Evolutionary conservation across 2,329 filamentous ascomycete genomes (phyloP).

Genomic region (Tetracladium maxilliforme): DNA sequence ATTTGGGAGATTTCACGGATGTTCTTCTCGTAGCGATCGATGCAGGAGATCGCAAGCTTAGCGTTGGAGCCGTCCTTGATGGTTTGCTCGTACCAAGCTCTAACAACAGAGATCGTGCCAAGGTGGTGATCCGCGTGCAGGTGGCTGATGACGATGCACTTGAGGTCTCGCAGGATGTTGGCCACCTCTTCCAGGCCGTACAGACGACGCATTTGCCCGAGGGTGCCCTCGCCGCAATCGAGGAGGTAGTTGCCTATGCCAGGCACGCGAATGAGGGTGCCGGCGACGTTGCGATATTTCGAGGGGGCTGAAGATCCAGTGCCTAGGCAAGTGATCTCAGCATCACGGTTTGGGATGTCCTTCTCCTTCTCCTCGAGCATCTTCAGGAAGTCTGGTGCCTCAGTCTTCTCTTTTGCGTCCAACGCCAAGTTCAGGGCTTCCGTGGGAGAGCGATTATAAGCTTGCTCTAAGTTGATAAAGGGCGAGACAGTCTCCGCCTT

Average conservation of each 20-base stretch:
- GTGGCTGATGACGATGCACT: conserved; percentile 85
- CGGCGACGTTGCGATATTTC: conserved; percentile 90
- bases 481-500: conserved; percentile 10
- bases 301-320: conserved; percentile 85
- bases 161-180: conserved; percentile 63
- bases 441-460: conserved; percentile 1
- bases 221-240: conserved; percentile 83
- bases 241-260: conserved; percentile 78
- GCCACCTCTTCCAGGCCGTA: conserved; percentile 50
- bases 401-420: conserved; percentile 23
- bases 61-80: conserved; percentile 11
- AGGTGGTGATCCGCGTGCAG: conserved; percentile 94
- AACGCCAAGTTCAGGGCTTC: conserved; percentile 39
- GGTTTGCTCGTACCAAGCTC: conserved; percentile 51
- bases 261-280: conserved; percentile 72
- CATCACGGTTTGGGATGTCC: conserved; percentile 59
- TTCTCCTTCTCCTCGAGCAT: conserved; percentile 35
- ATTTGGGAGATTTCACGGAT: conserved; percentile 66
- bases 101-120: conserved; percentile 67
- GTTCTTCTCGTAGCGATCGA: conserved; percentile 58
- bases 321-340: conserved; percentile 75
- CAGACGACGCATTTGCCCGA: conserved; percentile 71
- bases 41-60: conserved; percentile 53
- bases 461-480: conserved; percentile 5
- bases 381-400: conserved; percentile 27